Conservation (phyloP, 1,139 yeast genomes). For the Yamadazyma blattariae region DNA sequence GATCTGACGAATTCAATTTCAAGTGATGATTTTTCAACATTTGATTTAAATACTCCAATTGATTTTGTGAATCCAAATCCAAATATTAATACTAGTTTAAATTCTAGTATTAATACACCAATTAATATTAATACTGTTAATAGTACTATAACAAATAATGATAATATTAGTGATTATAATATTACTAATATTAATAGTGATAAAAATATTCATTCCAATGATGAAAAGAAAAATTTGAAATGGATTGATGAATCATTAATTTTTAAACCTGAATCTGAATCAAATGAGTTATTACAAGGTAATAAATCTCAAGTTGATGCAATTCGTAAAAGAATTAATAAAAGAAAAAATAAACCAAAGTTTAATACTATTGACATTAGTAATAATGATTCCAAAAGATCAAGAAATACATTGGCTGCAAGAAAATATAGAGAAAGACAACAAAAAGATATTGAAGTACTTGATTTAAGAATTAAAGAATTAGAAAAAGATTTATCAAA, state of each 20-base stretch:
- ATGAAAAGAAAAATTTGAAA: not conserved
- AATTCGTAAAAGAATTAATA: constrained; percentile 12
- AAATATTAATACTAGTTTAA: too few species aligned
- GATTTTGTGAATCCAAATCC: too few species aligned
- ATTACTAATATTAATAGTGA: not conserved
- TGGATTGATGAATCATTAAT: constrained; percentile 3
- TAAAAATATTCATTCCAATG: not conserved
- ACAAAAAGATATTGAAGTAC: constrained; percentile 17
- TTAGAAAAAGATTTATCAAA: constrained; percentile 14
- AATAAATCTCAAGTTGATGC: constrained; percentile 5
- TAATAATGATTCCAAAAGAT: constrained; percentile 10
- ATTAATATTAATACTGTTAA: too few species aligned
- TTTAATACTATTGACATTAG: not conserved
- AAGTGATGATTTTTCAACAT: too few species aligned
- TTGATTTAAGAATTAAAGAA: constrained; percentile 15
- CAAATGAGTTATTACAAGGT: not conserved
- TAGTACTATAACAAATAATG: too few species aligned
- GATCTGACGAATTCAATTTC: too few species aligned
- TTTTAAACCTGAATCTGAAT: not conserved
- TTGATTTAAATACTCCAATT: too few species aligned
- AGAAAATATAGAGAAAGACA: constrained; percentile 19
- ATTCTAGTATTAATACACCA: too few species aligned
- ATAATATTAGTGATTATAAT: too few species aligned
- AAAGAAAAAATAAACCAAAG: constrained; percentile 4
- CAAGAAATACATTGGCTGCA: constrained; percentile 19